Base-by-base conservation (phyloP, 148 eudicot species). In the Hydrangea macrophylla region DNA sequence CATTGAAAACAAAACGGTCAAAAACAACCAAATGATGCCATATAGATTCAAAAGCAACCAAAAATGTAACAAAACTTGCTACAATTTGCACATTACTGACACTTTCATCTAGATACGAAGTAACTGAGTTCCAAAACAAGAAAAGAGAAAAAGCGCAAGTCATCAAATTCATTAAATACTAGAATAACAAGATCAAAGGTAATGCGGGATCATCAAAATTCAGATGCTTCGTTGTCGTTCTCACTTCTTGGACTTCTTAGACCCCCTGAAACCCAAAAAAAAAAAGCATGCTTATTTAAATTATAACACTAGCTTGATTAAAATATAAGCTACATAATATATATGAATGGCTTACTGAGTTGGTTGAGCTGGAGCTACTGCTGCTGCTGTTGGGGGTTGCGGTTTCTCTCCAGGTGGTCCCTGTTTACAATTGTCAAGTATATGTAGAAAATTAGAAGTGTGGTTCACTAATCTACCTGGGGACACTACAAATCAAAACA, bases 391-490 rank as follows among this genome's bases (percentile, higher is more conserved):
- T 33, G 78, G 71, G 20, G 82, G 78, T 70, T 55, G 76, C 10
- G 80, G 78, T 75, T 28, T 79, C 77, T 84, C 89, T 60, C 75
- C 78, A 0, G 92, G 92, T 48, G 92, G 92, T 48, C 92, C 92
- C 92, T 87, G 69, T 7, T 20, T 0, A 62, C 7, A 37, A 37
- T 20, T 32, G 8, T 4, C 39, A n/a, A n/a, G n/a, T 8, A 35
- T 8, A 35, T 4, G 39, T 4, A 8, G 39, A 35, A 3, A 48
- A 48, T 48, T 18, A 48, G 6, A 48, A 5, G 22, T 15, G 7
- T 18, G 53, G 53, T 48, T 4, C 53, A 45, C 17, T 42, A 42
- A 42, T 42, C 48, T 42, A 7, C 10, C 48, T 35, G 39, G 39
- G 39, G 39, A 4, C 8, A 35, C 39, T 35, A 35, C 8, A 8